Conservation (phyloP, 2,329 filamentous ascomycete species). For the Neonectria neomacrospora region DNA sequence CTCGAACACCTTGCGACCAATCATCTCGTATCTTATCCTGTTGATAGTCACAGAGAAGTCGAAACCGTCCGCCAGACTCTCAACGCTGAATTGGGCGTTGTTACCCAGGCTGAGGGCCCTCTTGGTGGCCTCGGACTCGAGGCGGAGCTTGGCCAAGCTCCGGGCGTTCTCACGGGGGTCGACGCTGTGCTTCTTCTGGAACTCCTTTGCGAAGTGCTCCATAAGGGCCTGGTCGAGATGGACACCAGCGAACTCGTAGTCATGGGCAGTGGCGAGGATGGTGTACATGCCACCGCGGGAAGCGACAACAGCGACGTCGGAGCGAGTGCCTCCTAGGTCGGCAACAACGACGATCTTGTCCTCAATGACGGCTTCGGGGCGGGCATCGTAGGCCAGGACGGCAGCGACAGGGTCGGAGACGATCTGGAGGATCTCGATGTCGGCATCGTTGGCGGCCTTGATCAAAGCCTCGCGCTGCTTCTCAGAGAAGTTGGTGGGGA, state of each 20-base stretch:
- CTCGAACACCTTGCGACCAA: conserved; percentile 86
- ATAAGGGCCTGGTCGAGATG: conserved; percentile 91
- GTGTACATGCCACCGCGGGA: conserved; percentile 97
- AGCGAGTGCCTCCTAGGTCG: conserved; percentile 91
- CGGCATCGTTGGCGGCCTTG: conserved; percentile 81
- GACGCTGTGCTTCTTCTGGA: conserved; percentile 93
- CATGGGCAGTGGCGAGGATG: conserved; percentile 90
- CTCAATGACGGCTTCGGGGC: conserved; percentile 75
- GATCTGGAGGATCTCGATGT: conserved; percentile 89
- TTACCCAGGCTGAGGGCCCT: conserved; percentile 89
- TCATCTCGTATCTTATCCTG: conserved; percentile 90
- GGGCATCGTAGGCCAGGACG: conserved; percentile 89
- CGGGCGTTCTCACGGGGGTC: conserved; percentile 86
- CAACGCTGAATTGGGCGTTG: conserved; percentile 91
- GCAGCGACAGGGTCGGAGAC: conserved; percentile 92
- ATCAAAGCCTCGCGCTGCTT: conserved; percentile 85
- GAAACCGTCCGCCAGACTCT: conserved; percentile 87
- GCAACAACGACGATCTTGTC: conserved; percentile 95
- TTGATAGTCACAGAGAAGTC: conserved; percentile 95
- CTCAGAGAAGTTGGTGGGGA: conserved; percentile 93
- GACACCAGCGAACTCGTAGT: conserved; percentile 91
- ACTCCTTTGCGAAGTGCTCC: conserved; percentile 98
- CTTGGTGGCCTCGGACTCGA: conserved; percentile 91
- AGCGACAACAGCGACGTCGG: conserved; percentile 89
- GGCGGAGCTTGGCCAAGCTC: conserved; percentile 89